Conservation (phyloP, 129 eudicot genomes). For the Deinandra increscens region DNA sequence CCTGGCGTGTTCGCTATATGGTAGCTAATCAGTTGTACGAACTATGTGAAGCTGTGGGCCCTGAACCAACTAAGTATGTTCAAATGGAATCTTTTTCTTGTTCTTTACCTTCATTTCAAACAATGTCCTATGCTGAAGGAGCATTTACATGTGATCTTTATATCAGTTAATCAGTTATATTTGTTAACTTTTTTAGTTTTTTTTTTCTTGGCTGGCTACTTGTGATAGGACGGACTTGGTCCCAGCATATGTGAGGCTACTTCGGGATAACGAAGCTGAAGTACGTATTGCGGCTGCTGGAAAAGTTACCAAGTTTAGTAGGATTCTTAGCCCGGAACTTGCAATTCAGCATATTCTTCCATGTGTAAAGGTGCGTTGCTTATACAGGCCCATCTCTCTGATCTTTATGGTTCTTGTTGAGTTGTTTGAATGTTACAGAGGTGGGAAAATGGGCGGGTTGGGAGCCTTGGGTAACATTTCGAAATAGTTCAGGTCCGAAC, state of each 20-base stretch:
- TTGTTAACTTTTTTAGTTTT: not conserved
- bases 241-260: slow-evolving; percentile 98
- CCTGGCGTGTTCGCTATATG: slow-evolving; percentile 99
- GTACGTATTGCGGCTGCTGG: slow-evolving; percentile 99
- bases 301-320: slow-evolving; percentile 90
- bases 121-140: not conserved
- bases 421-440: not conserved
- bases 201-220: slow-evolving; percentile 8
- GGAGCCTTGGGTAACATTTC: not conserved
- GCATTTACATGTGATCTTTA: slow-evolving; percentile 7
- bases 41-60: slow-evolving; percentile 99
- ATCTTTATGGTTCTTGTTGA: not conserved
- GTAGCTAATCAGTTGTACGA: slow-evolving; percentile 98
- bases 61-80: slow-evolving; percentile 91
- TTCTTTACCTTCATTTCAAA: not conserved
- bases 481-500: not conserved
- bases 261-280: slow-evolving; percentile 99
- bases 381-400: not conserved
- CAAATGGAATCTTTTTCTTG: slow-evolving; percentile 8
- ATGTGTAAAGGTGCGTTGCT: slow-evolving; percentile 77
- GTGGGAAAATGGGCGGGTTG: not conserved
- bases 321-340: slow-evolving; percentile 89
- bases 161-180: slow-evolving; percentile 5
- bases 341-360: slow-evolving; percentile 97
- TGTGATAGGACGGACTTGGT: slow-evolving; percentile 82